Base-by-base conservation (phyloP, 768 basidiomycete species). In the Tephrocybe sp. region DNA sequence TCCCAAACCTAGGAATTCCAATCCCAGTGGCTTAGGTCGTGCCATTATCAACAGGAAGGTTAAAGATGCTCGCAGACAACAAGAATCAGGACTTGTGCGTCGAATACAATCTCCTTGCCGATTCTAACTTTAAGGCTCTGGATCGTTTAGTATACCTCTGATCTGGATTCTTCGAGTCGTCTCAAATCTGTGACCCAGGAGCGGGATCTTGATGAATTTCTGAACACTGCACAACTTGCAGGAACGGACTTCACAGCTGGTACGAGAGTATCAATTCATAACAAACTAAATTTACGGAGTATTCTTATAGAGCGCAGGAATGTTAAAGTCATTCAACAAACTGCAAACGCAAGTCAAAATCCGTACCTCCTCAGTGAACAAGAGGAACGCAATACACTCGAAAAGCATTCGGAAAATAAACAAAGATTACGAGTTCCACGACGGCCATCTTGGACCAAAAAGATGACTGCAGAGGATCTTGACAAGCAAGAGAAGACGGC, bases 241-340 rank as follows among this genome's bases (percentile, higher is more conserved):
- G 96, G 89, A 45, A 89, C 89, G 10, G 92, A 99, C 60, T 99
- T 99, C 63, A 91, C 92, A 14, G 96, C 96, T 32, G 96, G 95
- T 96, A 53, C 32, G 81, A 20, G 44, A 33, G 34, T 38, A 16
- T 32, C 45, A 9, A 39, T 20, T 14, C 30, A 31, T 32, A 36
- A 30, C 20, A 22, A 33, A 45, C 20, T 10, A 38, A 38, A 17
- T 38, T 56, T 43, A 36, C 48, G 44, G 39, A 54, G 46, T 43
- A 32, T 40, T 23, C 22, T 44, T 26, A 53, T 52, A 90, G 90
- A 92, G 65, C 79, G 86, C 48, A 74, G 87, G 50, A 92, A 91
- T 65, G 78, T 92, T 39, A 89, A 87, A 65, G 83, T 92, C 35
- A 80, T 92, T 32, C 74, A 82, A 60, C 79, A 82, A 65, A 68